Evolutionary conservation across 2,329 filamentous ascomycete species (phyloP).

Genomic region (Diaporthe citri): DNA sequence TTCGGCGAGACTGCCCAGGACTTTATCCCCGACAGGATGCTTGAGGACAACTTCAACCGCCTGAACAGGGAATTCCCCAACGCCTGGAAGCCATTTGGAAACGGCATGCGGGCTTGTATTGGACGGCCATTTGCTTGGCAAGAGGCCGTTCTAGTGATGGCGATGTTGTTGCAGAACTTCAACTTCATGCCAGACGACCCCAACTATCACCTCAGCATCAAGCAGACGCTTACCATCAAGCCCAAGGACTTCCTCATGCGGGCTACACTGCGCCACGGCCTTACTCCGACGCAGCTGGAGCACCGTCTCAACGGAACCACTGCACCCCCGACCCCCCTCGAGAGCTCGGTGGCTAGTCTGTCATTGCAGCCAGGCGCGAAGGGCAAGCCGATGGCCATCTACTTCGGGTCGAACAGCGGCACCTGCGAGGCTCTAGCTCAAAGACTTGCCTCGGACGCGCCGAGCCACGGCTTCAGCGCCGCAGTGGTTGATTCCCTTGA

Average conservation of each 20-base stretch:
- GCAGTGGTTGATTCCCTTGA: slow-evolving; percentile 69
- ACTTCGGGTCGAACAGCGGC: slow-evolving; percentile 80
- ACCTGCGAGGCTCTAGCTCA: slow-evolving; percentile 79
- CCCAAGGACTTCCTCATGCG: slow-evolving; percentile 74
- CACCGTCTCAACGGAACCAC: slow-evolving; percentile 55
- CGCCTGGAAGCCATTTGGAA: slow-evolving; percentile 78
- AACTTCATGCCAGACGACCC: slow-evolving; percentile 74
- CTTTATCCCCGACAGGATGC: slow-evolving; percentile 80
- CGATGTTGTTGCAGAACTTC: slow-evolving; percentile 78
- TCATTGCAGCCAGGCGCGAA: slow-evolving; percentile 42
- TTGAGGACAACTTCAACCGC: slow-evolving; percentile 74
- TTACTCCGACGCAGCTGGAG: slow-evolving; percentile 61
- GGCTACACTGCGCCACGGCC: slow-evolving; percentile 72
- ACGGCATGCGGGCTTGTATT: slow-evolving; percentile 73
- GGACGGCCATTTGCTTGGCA: slow-evolving; percentile 82
- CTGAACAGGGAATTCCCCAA: slow-evolving; percentile 71
- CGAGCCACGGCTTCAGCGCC: slow-evolving; percentile 69
- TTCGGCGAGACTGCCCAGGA: slow-evolving; percentile 74
- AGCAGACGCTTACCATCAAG: slow-evolving; percentile 72
- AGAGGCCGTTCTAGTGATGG: slow-evolving; percentile 72
- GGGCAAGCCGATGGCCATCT: slow-evolving; percentile 67
- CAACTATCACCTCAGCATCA: slow-evolving; percentile 67
- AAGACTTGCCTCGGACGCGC: slow-evolving; percentile 69
- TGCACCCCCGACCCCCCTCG: slow-evolving; percentile 53
- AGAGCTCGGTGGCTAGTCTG: slow-evolving; percentile 59